phyloP scores from a whole-genome alignment of 148 eudicot genomes.

The Vaccinium vitisidaea region DNA sequence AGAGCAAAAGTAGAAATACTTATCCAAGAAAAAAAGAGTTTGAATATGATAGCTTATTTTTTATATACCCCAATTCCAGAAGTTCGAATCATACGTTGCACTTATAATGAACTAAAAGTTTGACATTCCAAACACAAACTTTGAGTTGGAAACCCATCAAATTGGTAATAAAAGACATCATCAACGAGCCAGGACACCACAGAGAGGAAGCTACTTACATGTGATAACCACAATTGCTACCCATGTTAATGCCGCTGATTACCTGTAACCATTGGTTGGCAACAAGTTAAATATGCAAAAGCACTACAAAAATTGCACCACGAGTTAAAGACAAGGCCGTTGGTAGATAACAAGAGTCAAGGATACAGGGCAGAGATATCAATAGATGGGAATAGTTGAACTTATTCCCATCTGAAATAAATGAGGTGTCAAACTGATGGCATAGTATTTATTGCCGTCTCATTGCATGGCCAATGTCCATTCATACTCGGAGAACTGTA shows the following conservation, averaged over 20 bases:
- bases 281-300: neutral
- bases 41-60: neutral
- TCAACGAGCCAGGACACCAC: neutral
- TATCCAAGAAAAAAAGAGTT: no score
- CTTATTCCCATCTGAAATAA: neutral
- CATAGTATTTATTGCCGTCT: neutral
- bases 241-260: constrained; percentile 94
- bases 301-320: constrained; percentile 1
- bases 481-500: neutral
- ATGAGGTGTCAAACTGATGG: neutral
- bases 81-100: neutral
- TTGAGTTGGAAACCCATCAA: neutral
- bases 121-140: neutral
- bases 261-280: constrained; percentile 49
- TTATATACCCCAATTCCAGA: neutral
- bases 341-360: neutral
- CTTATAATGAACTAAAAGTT: neutral
- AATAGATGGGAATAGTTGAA: neutral
- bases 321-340: neutral
- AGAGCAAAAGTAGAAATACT: neutral
- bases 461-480: neutral
- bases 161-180: neutral
- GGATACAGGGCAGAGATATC: neutral
- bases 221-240: constrained; percentile 95
- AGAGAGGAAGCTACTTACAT: constrained; percentile 51